A percentile compares a stretch with the other conserved stretches of the same genome.
phyloP scores from a whole-genome alignment of 2,329 filamentous ascomycete species.

The Lachnellula cervina region DNA sequence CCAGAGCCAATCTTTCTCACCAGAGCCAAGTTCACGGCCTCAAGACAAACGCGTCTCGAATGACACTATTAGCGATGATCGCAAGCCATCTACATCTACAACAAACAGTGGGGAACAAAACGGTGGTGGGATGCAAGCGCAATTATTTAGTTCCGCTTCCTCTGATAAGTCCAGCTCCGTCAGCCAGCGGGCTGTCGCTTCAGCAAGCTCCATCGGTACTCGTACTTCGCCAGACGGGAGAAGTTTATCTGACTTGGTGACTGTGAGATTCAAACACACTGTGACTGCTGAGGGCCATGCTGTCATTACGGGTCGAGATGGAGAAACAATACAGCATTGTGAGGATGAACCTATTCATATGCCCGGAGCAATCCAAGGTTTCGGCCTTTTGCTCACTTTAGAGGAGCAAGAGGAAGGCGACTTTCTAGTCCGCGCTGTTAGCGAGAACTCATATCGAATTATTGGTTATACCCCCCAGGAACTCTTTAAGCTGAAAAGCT shows the following conservation, averaged over 20 bases:
- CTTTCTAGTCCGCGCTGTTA: conserved; percentile 67
- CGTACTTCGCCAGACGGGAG: conserved; percentile 7
- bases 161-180: conserved; percentile 21
- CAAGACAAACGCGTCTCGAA: not conserved
- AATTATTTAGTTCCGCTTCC: conserved; percentile 22
- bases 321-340: conserved; percentile 67
- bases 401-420: conserved; percentile 64
- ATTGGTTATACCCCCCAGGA: conserved; percentile 74
- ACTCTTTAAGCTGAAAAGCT: conserved; percentile 68
- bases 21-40: not conserved
- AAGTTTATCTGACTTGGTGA: conserved; percentile 42
- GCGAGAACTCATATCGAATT: conserved; percentile 72
- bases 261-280: conserved; percentile 73
- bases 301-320: conserved; percentile 74
- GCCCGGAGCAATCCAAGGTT: conserved; percentile 75
- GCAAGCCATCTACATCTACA: conserved; percentile 13
- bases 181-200: conserved; percentile 4
- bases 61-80: not conserved
- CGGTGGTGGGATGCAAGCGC: conserved; percentile 17
- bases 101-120: conserved; percentile 10
- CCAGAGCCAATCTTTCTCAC: conserved; percentile 3
- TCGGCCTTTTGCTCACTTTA: conserved; percentile 71
- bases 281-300: conserved; percentile 74
- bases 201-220: conserved; percentile 1
- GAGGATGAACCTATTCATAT: conserved; percentile 91